These are phyloP conservation scores for Micromonas commoda DNA, from an alignment of 139 green algal genomes.

Conservation along the genomic window DNA sequence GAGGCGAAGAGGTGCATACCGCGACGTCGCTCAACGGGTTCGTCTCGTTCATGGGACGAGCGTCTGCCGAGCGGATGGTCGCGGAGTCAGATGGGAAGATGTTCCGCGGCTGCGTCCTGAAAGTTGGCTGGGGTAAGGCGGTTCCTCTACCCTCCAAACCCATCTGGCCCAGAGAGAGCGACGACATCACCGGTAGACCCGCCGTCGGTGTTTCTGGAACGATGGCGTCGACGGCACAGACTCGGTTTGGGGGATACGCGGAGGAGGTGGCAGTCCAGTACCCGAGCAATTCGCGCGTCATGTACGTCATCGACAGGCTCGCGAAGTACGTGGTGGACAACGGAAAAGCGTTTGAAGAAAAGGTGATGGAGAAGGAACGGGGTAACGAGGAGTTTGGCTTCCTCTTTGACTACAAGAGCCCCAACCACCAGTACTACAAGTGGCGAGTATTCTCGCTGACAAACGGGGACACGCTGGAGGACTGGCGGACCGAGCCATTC, in stretches of 20 bases:
- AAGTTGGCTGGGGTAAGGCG: conserved; percentile 89
- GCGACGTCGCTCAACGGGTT: conserved; percentile 87
- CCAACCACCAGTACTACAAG: conserved; percentile 88
- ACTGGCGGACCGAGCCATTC: conserved; percentile 86
- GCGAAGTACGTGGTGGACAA: conserved; percentile 73
- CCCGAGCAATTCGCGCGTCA: conserved; percentile 57
- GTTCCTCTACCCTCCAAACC: conserved; percentile 66
- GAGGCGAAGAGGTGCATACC: conserved; percentile 81
- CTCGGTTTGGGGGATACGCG: too few relatives aligned
- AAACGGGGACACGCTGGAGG: conserved; percentile 63
- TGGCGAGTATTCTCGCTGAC: conserved; percentile 69
- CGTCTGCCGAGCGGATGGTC: conserved; percentile 46
- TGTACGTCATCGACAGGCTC: conserved; percentile 84
- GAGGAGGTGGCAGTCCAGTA: conserved; percentile 56
- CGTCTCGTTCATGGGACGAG: conserved; percentile 83
- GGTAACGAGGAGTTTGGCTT: conserved; percentile 79
- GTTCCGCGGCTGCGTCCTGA: conserved; percentile 12
- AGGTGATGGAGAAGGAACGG: conserved; percentile 72
- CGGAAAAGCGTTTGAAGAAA: conserved; percentile 69
- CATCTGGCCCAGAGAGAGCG: conserved; percentile 44
- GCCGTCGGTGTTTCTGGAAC: neutral
- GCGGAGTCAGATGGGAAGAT: conserved; percentile 64
- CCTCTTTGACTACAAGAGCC: conserved; percentile 68
- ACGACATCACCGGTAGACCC: neutral
- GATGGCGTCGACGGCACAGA: too few relatives aligned